phyloP scores from a whole-genome alignment of 1,139 yeast genomes.

The Lodderomyces margitis region DNA sequence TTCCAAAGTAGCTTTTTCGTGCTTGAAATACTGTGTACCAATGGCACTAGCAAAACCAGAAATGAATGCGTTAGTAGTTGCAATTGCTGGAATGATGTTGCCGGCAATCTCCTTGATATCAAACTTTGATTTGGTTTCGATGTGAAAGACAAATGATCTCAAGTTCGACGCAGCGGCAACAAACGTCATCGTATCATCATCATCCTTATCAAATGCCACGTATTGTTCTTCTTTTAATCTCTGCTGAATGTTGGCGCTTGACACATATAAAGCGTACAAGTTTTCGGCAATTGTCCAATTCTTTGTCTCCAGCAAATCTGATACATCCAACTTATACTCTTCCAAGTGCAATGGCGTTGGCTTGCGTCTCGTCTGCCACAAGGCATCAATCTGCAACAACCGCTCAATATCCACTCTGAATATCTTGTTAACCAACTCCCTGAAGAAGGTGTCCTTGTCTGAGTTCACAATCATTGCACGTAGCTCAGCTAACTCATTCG shows the following conservation, averaged over 20 bases:
- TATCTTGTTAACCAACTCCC: slow-evolving; percentile 50
- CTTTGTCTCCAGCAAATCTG: slow-evolving; percentile 47
- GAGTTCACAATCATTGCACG: slow-evolving; percentile 41
- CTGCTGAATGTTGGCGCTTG: slow-evolving; percentile 49
- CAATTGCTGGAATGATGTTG: slow-evolving; percentile 96
- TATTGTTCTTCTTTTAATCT: slow-evolving; percentile 49
- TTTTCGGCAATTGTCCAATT: slow-evolving; percentile 67
- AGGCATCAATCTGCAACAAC: slow-evolving; percentile 63
- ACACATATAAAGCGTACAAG: slow-evolving; percentile 53
- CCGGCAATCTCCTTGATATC: slow-evolving; percentile 95
- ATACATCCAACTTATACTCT: slow-evolving; percentile 14
- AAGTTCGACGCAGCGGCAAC: slow-evolving; percentile 87
- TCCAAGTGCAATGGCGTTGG: slow-evolving; percentile 61
- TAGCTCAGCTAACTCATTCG: slow-evolving; percentile 71
- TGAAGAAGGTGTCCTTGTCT: slow-evolving; percentile 31
- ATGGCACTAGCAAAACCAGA: slow-evolving; percentile 84
- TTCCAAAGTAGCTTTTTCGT: slow-evolving; percentile 8
- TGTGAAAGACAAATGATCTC: slow-evolving; percentile 69
- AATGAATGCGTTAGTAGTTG: slow-evolving; percentile 94
- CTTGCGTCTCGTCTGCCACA: slow-evolving; percentile 70
- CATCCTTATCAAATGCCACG: slow-evolving; percentile 89
- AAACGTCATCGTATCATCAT: slow-evolving; percentile 82
- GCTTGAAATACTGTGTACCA: slow-evolving; percentile 51
- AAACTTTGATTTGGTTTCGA: slow-evolving; percentile 74
- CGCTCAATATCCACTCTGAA: slow-evolving; percentile 74